Evolutionary conservation across 768 basidiomycete genomes (phyloP), one percentile per base, ranked within the genome.

Genomic region (Zangia roseola): DNA sequence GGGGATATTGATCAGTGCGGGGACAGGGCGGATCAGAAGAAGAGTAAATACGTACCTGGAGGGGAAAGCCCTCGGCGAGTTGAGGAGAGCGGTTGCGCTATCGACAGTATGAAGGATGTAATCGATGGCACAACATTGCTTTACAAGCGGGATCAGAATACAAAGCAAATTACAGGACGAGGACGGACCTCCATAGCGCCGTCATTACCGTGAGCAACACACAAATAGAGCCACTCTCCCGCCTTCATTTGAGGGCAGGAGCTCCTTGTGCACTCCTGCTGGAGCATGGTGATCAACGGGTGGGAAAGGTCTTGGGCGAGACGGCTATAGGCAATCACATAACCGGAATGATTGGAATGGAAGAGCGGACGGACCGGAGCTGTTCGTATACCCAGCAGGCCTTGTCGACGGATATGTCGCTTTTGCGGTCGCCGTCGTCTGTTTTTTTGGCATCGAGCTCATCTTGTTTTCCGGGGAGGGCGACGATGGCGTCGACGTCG

Each of bases 231-330:
- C 95, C 95, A 97, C 74, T 97, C 92, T 47, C 91, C 91, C n/a
- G 94, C 94, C 68, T 94, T 94, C 95, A 99, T 99, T 70, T 95
- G 87, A 1, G 94, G 91, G 74, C 95, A 99, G 10, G 86, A 81
- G 30, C 78, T 70, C 33, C 90, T 82, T 12, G 86, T 91, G 64
- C 94, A 98, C 65, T 91, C 90, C 57, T 86, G 83, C 63, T 93
- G 91, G 34, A 94, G 71, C 63, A 82, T 84, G 2, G 87, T 89
- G 39, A 94, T 88, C 35, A 93, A 75, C 5, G 91, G 91, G 58
- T 91, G 85, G 0, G 88, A 84, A 26, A 94, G 75, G 65, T 94
- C 92, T 67, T 91, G 88, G 6, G 91, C 89, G 10, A 94, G 80
- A 19, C 92, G 89, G 60, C 91, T 94, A 45, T 9, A 33, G 14